phyloP scores from a whole-genome alignment of 306 rosid species.

The Castanea sativa region DNA sequence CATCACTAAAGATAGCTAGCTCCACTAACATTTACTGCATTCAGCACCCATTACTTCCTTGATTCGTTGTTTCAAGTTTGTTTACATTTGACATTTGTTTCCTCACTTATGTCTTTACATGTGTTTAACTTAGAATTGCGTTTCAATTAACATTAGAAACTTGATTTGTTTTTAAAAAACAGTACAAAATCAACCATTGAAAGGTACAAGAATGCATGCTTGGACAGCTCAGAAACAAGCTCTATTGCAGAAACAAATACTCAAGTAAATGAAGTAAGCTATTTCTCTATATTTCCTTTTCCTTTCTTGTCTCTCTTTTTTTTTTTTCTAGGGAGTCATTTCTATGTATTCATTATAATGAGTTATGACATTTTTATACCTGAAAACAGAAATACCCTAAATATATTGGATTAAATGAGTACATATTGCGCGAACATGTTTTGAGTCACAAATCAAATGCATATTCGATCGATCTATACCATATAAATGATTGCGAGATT shows the following conservation, averaged over 20 bases:
- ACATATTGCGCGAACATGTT: no score
- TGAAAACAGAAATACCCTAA: no score
- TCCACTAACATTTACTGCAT: neutral
- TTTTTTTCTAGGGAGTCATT: neutral
- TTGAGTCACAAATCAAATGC: no score
- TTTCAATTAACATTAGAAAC: neutral
- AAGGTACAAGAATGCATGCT: conserved; percentile 82
- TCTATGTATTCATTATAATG: neutral
- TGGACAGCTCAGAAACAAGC: conserved; percentile 61
- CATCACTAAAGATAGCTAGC: neutral
- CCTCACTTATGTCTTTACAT: neutral
- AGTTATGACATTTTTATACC: neutral
- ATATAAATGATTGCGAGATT: no score
- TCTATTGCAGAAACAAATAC: conserved; percentile 77
- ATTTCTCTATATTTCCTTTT: neutral
- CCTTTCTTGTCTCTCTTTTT: neutral
- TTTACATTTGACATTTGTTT: neutral
- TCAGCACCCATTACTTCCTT: neutral
- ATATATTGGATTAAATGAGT: no score
- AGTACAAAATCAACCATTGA: conserved; percentile 85
- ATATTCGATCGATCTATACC: no score
- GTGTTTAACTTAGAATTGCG: neutral
- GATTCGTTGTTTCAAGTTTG: neutral
- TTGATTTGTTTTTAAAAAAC: neutral
- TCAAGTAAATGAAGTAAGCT: conserved; percentile 80